Conservation (phyloP, 805 yeast species). For the Starmera amethionina region DNA sequence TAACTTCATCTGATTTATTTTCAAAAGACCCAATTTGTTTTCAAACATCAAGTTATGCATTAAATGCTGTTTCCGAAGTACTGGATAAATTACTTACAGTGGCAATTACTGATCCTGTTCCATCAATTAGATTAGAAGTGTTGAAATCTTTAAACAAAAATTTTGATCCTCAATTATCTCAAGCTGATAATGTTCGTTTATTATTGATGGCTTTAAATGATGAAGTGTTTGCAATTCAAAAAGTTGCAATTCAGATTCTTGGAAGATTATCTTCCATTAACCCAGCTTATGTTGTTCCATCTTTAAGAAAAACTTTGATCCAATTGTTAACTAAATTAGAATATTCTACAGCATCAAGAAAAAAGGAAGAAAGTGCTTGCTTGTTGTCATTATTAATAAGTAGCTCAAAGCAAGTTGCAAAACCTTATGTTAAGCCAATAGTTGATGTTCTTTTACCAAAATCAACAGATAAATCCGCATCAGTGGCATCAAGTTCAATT, state of each 20-base stretch:
- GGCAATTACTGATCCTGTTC: conserved; percentile 80
- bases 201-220: conserved; percentile 87
- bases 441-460: conserved; percentile 74
- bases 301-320: conserved; percentile 74
- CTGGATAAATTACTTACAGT: conserved; percentile 70
- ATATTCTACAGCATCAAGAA: conserved; percentile 64
- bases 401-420: conserved; percentile 72
- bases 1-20: conserved; percentile 72
- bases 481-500: conserved; percentile 81
- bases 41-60: conserved; percentile 72
- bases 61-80: conserved; percentile 77
- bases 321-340: conserved; percentile 81
- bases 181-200: conserved; percentile 80
- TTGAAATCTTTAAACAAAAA: conserved; percentile 59
- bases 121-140: conserved; percentile 79
- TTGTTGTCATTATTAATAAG: conserved; percentile 64
- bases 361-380: conserved; percentile 80
- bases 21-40: conserved; percentile 73
- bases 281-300: conserved; percentile 94
- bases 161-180: conserved; percentile 89
- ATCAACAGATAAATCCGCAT: conserved; percentile 59
- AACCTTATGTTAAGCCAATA: conserved; percentile 89
- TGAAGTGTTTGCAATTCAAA: conserved; percentile 75
- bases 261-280: conserved; percentile 81
- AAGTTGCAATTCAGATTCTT: conserved; percentile 65